Conservation (phyloP, 495 filamentous ascomycete genomes). For the Penicillium arizonense region DNA sequence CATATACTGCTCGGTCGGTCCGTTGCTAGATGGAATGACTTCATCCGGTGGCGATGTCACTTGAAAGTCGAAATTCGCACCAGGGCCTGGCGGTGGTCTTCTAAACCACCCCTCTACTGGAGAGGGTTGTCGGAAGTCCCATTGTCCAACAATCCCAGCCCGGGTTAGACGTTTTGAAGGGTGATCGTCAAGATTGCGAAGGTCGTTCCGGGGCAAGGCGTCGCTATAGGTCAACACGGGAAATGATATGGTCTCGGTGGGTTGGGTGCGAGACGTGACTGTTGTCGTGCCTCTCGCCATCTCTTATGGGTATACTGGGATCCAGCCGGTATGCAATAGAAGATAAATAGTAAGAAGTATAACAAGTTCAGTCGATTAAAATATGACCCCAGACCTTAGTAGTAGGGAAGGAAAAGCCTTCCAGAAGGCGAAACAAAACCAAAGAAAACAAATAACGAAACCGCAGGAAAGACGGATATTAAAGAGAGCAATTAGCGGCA, state of each 20-base stretch:
- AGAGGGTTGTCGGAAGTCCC: slow-evolving; percentile 23
- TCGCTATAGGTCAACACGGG: slow-evolving; percentile 36
- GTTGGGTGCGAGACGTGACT: slow-evolving; percentile 28
- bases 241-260: slow-evolving; percentile 29
- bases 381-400: slow-evolving; percentile 9
- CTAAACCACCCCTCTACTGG: slow-evolving; percentile 20
- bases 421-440: slow-evolving; percentile 40
- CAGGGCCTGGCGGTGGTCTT: slow-evolving; percentile 13
- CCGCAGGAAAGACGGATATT: slow-evolving; percentile 8
- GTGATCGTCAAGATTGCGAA: slow-evolving; percentile 13
- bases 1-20: slow-evolving; percentile 25
- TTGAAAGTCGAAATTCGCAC: slow-evolving; percentile 37
- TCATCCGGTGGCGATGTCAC: slow-evolving; percentile 33
- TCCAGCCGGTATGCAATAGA: not conserved
- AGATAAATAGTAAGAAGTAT: not conserved
- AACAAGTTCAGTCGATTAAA: slow-evolving; percentile 3
- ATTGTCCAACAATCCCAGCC: slow-evolving; percentile 7
- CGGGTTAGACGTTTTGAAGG: slow-evolving; percentile 6
- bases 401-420: slow-evolving; percentile 49
- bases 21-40: slow-evolving; percentile 12
- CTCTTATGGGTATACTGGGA: slow-evolving; percentile 4
- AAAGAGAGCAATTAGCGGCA: slow-evolving; percentile 15
- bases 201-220: slow-evolving; percentile 34
- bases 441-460: slow-evolving; percentile 15
- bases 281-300: slow-evolving; percentile 32